Evolutionary conservation across 352 stramenopile species (phyloP).

Genomic region (Phytophthora pseudosyringae): DNA sequence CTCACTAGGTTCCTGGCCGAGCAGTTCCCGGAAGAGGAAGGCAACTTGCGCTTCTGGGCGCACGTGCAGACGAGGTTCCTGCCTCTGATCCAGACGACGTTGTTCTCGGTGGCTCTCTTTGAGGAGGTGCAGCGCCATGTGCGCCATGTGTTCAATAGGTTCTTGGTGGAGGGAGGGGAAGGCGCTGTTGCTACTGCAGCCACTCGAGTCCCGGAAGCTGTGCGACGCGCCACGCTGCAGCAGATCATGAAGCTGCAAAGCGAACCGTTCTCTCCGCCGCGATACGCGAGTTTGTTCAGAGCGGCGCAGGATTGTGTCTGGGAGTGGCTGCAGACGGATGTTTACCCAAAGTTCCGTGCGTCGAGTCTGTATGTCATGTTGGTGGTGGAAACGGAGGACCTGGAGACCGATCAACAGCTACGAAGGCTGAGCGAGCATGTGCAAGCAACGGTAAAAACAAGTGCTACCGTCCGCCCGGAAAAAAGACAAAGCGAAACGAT

Average conservation of each 20-base stretch:
- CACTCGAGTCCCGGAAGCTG: slow-evolving; percentile 49
- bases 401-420: slow-evolving; percentile 69
- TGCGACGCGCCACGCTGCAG: slow-evolving; percentile 68
- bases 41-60: slow-evolving; percentile 78
- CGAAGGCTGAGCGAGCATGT: slow-evolving; percentile 72
- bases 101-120: slow-evolving; percentile 76
- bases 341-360: slow-evolving; percentile 69
- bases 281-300: slow-evolving; percentile 77
- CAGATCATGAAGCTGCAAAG: slow-evolving; percentile 75
- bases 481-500: slow-evolving; percentile 23
- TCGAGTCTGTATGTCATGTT: slow-evolving; percentile 72
- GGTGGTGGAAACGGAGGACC: slow-evolving; percentile 73
- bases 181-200: slow-evolving; percentile 24
- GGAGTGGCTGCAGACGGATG: slow-evolving; percentile 66
- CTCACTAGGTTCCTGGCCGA: slow-evolving; percentile 59
- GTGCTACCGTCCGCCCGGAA: slow-evolving; percentile 38
- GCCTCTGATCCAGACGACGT: slow-evolving; percentile 63
- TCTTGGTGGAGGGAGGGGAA: slow-evolving; percentile 39
- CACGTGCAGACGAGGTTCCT: slow-evolving; percentile 78
- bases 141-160: slow-evolving; percentile 71
- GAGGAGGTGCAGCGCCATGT: slow-evolving; percentile 74
- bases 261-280: slow-evolving; percentile 74
- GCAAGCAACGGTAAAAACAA: slow-evolving; percentile 43
- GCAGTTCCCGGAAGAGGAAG: slow-evolving; percentile 34
- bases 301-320: slow-evolving; percentile 73